A percentile compares a stretch with the other conserved stretches of the same genome.
These are phyloP conservation scores for Hypoxylon trugodes DNA, from an alignment of 495 filamentous ascomycete genomes.

Conservation along the genomic window DNA sequence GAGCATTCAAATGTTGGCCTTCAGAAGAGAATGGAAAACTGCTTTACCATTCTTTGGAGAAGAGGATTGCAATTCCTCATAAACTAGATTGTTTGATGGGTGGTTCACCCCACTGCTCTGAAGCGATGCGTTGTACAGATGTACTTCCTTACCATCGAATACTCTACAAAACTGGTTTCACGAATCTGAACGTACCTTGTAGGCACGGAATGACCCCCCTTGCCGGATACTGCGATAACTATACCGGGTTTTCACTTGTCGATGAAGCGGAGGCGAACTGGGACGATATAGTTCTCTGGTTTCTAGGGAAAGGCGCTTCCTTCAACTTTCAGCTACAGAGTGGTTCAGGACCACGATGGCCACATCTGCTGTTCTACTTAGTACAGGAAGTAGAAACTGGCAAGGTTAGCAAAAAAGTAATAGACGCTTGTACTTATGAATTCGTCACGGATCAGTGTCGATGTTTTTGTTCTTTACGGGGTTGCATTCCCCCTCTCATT, in stretches of 20 bases:
- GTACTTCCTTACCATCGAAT: background rate
- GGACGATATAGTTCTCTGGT: background rate
- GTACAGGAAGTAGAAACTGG: background rate
- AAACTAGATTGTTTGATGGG: background rate
- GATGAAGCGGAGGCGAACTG: background rate
- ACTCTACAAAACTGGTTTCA: slow-evolving; percentile 4
- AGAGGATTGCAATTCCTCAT: background rate
- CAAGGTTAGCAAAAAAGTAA: background rate
- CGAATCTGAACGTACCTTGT: background rate
- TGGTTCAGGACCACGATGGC: background rate
- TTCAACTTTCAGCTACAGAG: background rate
- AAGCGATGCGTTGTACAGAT: background rate
- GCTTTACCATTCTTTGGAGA: background rate
- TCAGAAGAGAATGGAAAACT: background rate
- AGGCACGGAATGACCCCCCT: background rate
- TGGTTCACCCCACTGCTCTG: background rate
- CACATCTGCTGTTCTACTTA: slow-evolving; percentile 9
- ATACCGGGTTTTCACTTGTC: background rate
- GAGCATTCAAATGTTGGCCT: background rate
- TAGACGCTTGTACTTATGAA: background rate
- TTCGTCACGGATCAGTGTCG: background rate
- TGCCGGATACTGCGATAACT: background rate
- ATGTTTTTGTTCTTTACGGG: background rate
- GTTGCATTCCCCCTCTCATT: background rate
- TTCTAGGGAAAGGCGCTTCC: slow-evolving; percentile 2